Evolutionary conservation across 805 yeast species (phyloP).

Genomic region (Millerozyma miso): DNA sequence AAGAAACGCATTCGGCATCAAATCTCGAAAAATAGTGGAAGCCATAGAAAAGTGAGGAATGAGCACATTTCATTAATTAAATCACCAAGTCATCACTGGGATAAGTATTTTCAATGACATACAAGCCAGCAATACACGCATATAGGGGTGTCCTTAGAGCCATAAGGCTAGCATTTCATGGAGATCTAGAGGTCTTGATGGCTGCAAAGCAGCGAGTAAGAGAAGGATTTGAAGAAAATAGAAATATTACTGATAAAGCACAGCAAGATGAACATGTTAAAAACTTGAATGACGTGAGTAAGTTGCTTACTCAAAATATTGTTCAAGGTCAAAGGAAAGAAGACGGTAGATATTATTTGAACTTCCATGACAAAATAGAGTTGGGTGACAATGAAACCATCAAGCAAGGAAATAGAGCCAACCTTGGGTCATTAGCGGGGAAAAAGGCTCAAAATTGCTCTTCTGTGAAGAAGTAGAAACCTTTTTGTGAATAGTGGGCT

Average conservation of each 20-base stretch:
- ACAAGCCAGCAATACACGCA: slow-evolving; percentile 40
- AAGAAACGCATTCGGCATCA: background rate
- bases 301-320: slow-evolving; percentile 65
- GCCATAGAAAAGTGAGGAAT: slow-evolving; percentile 4
- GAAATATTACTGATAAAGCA: slow-evolving; percentile 14
- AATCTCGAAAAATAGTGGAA: background rate
- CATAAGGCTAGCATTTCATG: slow-evolving; percentile 54
- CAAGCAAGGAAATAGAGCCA: slow-evolving; percentile 44
- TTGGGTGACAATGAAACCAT: slow-evolving; percentile 86
- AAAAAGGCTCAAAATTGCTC: slow-evolving; percentile 44
- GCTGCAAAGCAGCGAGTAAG: slow-evolving; percentile 63
- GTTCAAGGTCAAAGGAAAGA: slow-evolving; percentile 71
- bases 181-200: slow-evolving; percentile 43
- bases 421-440: slow-evolving; percentile 46
- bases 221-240: slow-evolving; percentile 43
- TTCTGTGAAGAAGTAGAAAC: slow-evolving; percentile 9
- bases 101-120: background rate
- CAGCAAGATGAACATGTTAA: slow-evolving; percentile 39
- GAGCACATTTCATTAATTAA: background rate
- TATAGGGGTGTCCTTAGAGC: slow-evolving; percentile 68
- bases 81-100: background rate
- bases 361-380: slow-evolving; percentile 78
- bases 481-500: background rate
- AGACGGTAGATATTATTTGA: slow-evolving; percentile 48
- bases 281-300: slow-evolving; percentile 65